These are phyloP conservation scores for Globisporangium recalcitrans DNA, from an alignment of 352 stramenopile species.

Conservation along the genomic window DNA sequence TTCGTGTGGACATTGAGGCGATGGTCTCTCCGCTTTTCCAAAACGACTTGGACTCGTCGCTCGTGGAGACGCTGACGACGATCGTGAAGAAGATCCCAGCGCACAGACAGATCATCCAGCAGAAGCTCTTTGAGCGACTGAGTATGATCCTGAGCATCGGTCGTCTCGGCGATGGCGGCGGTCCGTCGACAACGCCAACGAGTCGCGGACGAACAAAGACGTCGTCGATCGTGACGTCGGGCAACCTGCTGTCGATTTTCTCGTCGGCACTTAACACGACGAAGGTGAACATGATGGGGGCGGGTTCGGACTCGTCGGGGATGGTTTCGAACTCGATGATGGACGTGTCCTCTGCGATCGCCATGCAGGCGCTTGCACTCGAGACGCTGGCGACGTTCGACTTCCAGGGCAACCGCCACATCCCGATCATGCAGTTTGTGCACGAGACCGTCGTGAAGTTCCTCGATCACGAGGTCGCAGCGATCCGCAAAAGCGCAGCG, in stretches of 20 bases:
- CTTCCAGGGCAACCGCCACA: slow-evolving; percentile 79
- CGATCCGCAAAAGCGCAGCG: slow-evolving; percentile 82
- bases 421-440: slow-evolving; percentile 86
- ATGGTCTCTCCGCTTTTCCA: slow-evolving; percentile 80
- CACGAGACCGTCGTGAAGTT: slow-evolving; percentile 87
- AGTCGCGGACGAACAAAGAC: slow-evolving; percentile 69
- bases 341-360: slow-evolving; percentile 49
- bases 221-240: slow-evolving; percentile 66
- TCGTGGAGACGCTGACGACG: slow-evolving; percentile 80
- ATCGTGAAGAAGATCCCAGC: slow-evolving; percentile 82
- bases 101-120: slow-evolving; percentile 73
- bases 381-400: slow-evolving; percentile 86
- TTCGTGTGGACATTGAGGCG: slow-evolving; percentile 77
- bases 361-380: slow-evolving; percentile 78
- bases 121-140: slow-evolving; percentile 81
- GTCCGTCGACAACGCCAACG: slow-evolving; percentile 44
- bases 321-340: slow-evolving; percentile 25
- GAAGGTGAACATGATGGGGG: slow-evolving; percentile 30
- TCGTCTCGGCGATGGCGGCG: slow-evolving; percentile 38
- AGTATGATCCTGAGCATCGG: slow-evolving; percentile 58
- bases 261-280: slow-evolving; percentile 45
- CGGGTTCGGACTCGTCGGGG: slow-evolving; percentile 26
- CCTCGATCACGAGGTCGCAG: slow-evolving; percentile 78
- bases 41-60: slow-evolving; percentile 72
- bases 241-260: slow-evolving; percentile 68